Base-by-base conservation (phyloP, 352 stramenopile genomes). In the Pythium myriotylum region DNA sequence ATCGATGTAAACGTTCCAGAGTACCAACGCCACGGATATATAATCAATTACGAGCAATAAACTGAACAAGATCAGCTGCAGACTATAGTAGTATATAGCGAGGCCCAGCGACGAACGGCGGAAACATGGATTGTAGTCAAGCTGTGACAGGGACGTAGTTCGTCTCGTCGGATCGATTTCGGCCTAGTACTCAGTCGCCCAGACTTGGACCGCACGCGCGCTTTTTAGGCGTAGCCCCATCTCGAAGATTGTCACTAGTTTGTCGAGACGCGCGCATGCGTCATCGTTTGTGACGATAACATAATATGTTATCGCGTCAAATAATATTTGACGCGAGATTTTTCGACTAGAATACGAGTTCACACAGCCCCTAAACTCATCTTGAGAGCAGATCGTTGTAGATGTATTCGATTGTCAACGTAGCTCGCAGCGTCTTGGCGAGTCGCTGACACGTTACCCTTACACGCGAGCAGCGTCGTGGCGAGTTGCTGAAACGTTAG, bases 241-340 rank as follows among this genome's bases (percentile, higher is more conserved):
- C 10, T 4, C 33, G 19, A 17, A 63, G 45, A 48, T 23, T 22
- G 23, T 32, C 2, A 46, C 54, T 4, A 61, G 54, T 22, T 17
- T 10, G 12, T 52, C 41, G 12, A 59, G 12, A 13, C 53, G 53
- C n/a, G 51, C 24, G 41, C 42, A 59, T 20, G 84, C 46, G 41
- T 91, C 81, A 41, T 91, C 81, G 43, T 91, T 81, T 9, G 52
- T 46, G 22, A 91, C 59, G 66, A 91, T 79, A 0, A 33, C 49
- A 39, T 40, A 63, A 4, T 4, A 3, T 24, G n/a, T 26, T 1
- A 3, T 29, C 13, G 6, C 8, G 13, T 50, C 10, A 19, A 39
- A 39, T 40, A 63, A 4, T 4, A 3, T 24, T 13, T 26, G 3
- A 3, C 58, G 12, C 73, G 75, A 10, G 79, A 69, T 35, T 90